Evolutionary conservation across 495 filamentous ascomycete genomes (phyloP).

Genomic region (Lepidopterella palustris): DNA sequence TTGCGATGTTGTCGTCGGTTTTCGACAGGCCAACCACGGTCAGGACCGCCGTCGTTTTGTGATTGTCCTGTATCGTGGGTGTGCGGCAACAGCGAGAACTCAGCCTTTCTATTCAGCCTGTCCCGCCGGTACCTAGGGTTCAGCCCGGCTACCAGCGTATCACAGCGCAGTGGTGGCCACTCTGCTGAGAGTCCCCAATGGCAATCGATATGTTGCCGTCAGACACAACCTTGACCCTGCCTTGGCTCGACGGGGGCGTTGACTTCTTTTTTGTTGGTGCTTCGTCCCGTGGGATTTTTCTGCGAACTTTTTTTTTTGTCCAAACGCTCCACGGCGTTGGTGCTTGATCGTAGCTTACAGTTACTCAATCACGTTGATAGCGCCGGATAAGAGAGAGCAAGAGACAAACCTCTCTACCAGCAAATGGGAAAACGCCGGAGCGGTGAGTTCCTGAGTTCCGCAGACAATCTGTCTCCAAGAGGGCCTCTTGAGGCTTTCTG

Average conservation of each 20-base stretch:
- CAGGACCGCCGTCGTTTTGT: not conserved
- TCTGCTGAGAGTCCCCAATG: not conserved
- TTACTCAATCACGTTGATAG: not conserved
- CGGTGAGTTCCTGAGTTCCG: not conserved
- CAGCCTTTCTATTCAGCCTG: not conserved
- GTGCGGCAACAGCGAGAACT: not conserved
- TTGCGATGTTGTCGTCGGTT: not conserved
- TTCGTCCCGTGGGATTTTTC: not conserved
- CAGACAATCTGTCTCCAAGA: not conserved
- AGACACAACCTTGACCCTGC: not conserved
- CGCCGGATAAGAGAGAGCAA: not conserved
- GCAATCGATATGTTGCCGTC: conserved; percentile 8
- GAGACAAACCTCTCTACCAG: not conserved
- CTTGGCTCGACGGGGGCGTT: not conserved
- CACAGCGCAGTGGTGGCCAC: not conserved
- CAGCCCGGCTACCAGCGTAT: not conserved
- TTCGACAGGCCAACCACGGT: not conserved
- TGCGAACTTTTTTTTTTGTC: not conserved
- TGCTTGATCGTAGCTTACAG: not conserved
- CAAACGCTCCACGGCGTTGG: not conserved
- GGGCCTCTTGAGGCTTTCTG: not conserved
- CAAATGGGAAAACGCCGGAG: not conserved
- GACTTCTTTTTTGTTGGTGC: not conserved
- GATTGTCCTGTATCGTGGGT: not conserved
- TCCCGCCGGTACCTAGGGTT: not conserved